Evolutionary conservation across 352 stramenopile species (phyloP).

Genomic region (Peronospora belbahrii): DNA sequence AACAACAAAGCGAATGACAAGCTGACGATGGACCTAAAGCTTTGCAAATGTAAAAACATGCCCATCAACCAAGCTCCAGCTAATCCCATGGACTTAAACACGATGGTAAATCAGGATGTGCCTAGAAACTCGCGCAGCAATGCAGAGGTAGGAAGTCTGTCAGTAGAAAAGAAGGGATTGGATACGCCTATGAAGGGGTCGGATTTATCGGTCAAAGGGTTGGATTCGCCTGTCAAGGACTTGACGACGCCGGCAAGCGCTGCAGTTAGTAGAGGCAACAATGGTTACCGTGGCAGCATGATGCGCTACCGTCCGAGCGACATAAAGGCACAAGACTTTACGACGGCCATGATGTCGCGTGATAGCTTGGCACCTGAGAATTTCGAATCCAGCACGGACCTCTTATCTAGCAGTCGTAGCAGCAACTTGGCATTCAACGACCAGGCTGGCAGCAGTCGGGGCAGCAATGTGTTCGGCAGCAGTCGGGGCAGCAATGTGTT

Average conservation of each 20-base stretch:
- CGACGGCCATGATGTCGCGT: conserved; percentile 35
- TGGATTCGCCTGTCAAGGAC: conserved; percentile 1
- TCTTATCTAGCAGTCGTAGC: conserved; percentile 15
- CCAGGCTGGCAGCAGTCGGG: not conserved
- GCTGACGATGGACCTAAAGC: conserved; percentile 8
- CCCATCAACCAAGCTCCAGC: conserved; percentile 20
- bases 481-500: conserved; percentile 12
- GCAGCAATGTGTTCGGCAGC: not conserved
- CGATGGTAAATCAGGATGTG: conserved; percentile 22
- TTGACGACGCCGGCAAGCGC: conserved; percentile 9
- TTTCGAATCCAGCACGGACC: conserved; percentile 18
- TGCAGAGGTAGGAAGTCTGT: conserved; percentile 33
- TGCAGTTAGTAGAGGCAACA: conserved; percentile 10
- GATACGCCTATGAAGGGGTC: conserved; percentile 3
- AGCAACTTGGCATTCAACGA: conserved; percentile 19
- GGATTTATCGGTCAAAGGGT: too few relatives aligned
- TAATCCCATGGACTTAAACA: conserved; percentile 17
- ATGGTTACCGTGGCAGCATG: conserved; percentile 54
- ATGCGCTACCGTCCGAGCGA: conserved; percentile 66
- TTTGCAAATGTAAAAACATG: conserved; percentile 32
- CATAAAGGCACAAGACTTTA: conserved; percentile 40
- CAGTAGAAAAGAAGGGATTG: conserved; percentile 23
- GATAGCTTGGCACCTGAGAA: conserved; percentile 46
- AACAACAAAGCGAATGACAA: conserved; percentile 12
- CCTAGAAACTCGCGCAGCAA: conserved; percentile 26